Evolutionary conservation across 2,329 filamentous ascomycete species (phyloP), one percentile per base, ranked within the genome.

Genomic region (Penicillium brevicompactum): DNA sequence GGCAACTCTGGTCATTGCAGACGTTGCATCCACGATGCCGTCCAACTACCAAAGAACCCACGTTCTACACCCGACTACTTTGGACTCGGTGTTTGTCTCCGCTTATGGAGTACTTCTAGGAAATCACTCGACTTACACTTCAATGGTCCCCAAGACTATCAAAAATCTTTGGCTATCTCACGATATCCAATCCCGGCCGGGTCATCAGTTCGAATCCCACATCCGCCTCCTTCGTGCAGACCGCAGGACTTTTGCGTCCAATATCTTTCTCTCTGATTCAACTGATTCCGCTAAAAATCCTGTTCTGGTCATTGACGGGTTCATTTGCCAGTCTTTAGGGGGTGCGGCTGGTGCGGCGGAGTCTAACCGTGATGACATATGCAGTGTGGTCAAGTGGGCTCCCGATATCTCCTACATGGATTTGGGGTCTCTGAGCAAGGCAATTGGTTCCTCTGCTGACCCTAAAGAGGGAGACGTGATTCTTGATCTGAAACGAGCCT

Each of bases 81-180:
- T 62, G 8, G 60, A 62, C 34, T 52, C 60, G 3, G 40, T 56
- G 5, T 21, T 56, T 10, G 11, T 31, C 7, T 38, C 56, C 2
- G 21, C 47, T 1, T 56, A 37, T 32, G 18, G 37, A 6, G 41
- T 37, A 16, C 41, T 58, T 18, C 53, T 44, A 0, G 53, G 42
- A 2, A 18, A 11, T 0, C 34, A 34, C 3, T 9, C 24, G 2
- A 32, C n/a, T 1, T n/a, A 42, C 6, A 16, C 27, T 7, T 21
- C 55, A 16, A 49, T 34, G 32, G 48, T 57, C 4, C 46, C 46
- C 8, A 27, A 31, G 37, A 48, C 40, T 2, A 49, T 57, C 21
- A 24, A 54, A 7, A 30, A 31, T 8, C 16, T 57, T 3, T 54
- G 51, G 48, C 41, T 57, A 3, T 57, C 55, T 16, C 30, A 24